Base-by-base conservation (phyloP, 2,329 filamentous ascomycete genomes). In the Aspergillus unguis region DNA sequence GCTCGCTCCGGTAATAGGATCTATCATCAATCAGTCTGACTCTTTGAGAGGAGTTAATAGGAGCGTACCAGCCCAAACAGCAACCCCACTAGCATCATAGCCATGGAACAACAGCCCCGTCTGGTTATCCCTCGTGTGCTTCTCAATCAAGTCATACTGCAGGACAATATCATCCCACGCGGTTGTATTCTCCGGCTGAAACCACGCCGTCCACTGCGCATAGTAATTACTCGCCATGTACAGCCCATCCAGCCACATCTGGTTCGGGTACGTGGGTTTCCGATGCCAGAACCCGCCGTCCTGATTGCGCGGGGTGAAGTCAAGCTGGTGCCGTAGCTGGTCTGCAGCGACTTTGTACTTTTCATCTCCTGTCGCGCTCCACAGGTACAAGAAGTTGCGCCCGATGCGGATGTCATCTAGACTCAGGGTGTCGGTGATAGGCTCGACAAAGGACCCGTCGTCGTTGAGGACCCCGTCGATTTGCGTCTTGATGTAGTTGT, bases 241-340 rank as follows among this genome's bases (percentile, higher is more conserved):
- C n/a, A 58, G 56, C 1, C 56, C 56, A 46, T 58, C 56, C 46
- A 58, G 43, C 56, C 56, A 58, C 56, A 58, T 58, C 28, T 58
- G 56, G 25, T 58, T 48, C 5, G 56, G 56, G 37, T 58, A 58
- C 1, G 56, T 58, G 0, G 54, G 54, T n/a, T 44, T 41, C 6
- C 56, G 56, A 31, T 58, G 56, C 56, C 54, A 58, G 23, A 58
- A 47, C 6, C 56, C 56, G 3, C 54, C 56, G 1, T 46, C 56
- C 6, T 44, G 41, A 28, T 58, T 58, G 31, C 54, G 51, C 11
- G 56, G 56, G 6, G 54, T 57, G 31, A 54, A 23, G 10, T 58
- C 54, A 5, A 58, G 53, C 33, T 58, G 54, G 1, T 27, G 23
- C 4, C 56, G 56, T 6, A 58, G 49, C 9, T 44, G 48, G 25